Evolutionary conservation across 148 eudicot species (phyloP).

Genomic region (Fallopia convolvulus): DNA sequence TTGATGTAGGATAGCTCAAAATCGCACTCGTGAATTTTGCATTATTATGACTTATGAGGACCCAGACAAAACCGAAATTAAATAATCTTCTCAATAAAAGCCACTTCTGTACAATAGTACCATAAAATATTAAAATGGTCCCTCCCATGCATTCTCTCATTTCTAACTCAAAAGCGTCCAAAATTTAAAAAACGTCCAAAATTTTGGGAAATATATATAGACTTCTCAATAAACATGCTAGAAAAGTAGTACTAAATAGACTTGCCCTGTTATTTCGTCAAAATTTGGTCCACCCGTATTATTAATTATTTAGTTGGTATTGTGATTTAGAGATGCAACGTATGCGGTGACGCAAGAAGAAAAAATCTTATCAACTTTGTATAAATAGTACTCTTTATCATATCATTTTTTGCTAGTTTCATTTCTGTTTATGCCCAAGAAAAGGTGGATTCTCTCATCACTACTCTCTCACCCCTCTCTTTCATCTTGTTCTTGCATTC

Average conservation of each 20-base stretch:
- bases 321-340: background rate
- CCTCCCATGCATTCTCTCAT: background rate
- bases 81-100: background rate
- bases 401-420: background rate
- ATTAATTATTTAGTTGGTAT: background rate
- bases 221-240: background rate
- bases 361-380: background rate
- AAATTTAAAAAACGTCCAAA: background rate
- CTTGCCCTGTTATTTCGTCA: background rate
- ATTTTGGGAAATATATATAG: background rate
- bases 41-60: conserved; percentile 4
- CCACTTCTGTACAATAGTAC: background rate
- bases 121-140: background rate
- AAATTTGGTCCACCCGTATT: background rate
- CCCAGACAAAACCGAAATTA: background rate
- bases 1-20: background rate
- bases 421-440: background rate
- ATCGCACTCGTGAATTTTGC: background rate
- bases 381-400: background rate
- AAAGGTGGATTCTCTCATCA: background rate
- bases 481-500: background rate
- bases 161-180: background rate
- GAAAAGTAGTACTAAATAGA: background rate
- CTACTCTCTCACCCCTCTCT: background rate
- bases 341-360: conserved; percentile 7